Conservation (phyloP, 495 filamentous ascomycete genomes). For the Penicillium steckii region DNA sequence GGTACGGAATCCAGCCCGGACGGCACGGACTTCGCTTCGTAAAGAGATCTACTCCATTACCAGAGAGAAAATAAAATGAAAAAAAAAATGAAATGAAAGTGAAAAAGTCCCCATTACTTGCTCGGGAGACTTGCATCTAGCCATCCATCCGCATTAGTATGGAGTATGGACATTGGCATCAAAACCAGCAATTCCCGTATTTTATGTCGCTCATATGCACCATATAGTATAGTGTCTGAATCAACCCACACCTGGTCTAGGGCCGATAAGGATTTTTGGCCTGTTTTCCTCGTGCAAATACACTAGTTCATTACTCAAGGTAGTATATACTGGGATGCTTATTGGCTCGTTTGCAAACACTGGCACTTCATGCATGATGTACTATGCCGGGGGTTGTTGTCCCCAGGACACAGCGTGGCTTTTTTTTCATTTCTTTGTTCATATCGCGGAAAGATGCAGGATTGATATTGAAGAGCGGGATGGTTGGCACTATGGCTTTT, state of each 20-base stretch:
- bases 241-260: neutral
- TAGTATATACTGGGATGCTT: conserved; percentile 16
- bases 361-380: conserved; percentile 11
- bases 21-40: too few species aligned
- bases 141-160: neutral
- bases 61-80: too few species aligned
- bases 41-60: too few species aligned
- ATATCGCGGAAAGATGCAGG: neutral
- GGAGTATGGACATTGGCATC: neutral
- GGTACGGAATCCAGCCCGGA: too few species aligned
- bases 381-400: conserved; percentile 3
- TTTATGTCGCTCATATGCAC: neutral
- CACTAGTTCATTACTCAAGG: too few species aligned
- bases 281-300: neutral
- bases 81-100: too few species aligned
- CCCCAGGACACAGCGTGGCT: conserved; percentile 13
- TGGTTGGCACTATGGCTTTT: neutral
- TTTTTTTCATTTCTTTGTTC: conserved; percentile 3
- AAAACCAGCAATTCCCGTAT: neutral
- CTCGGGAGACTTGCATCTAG: neutral
- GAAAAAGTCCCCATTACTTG: neutral
- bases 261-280: conserved; percentile 12
- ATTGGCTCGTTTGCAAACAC: conserved; percentile 8
- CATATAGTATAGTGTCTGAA: neutral
- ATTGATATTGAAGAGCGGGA: conserved; percentile 8